Evolutionary conservation across 2,329 filamentous ascomycete genomes (phyloP), one percentile per base, ranked within the genome.

Genomic region (Tothia fuscella): DNA sequence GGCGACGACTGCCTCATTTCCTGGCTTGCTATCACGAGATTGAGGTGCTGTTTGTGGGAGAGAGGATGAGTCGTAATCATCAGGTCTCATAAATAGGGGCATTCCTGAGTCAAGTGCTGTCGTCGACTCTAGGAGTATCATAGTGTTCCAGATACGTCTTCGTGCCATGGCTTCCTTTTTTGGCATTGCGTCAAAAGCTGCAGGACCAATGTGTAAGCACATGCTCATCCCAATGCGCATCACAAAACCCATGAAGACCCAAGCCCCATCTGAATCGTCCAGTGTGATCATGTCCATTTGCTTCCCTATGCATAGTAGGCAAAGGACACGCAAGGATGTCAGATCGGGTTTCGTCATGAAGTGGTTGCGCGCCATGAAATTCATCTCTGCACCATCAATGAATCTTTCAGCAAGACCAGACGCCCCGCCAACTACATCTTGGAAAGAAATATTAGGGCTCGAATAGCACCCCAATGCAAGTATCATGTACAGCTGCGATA

Each of bases 401-500:
- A 21, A 44, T 16, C 20, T n/a, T 7, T 41, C 42, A 9, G 38
- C 29, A 24, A 40, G 10, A 7, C 29, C 38, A 40, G 12, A n/a
- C 25, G 22, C 19, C 7, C 38, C 38, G 25, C 38, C 38, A 20
- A 21, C 17, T 19, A 30, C 25, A 7, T 17, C 29, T 12, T 9
- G 10, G 25, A 40, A 32, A 2, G 25, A 30, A 13, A 40, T 19
- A 9, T 32, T 21, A 26, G 25, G 25, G 16, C 24, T 37, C 16
- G 41, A 38, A 16, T 39, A 21, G 24, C 21, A 41, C 4, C 42
- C 29, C 3, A 44, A 21, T 14, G 42, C 42, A 10, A 42, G n/a
- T 28, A 44, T 44, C 6, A 44, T 17, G 19, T 43, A 44, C 5
- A 44, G n/a, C 19, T 41, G 36, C n/a, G 36, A 13, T 19, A 44